A percentile compares a stretch with the other conserved stretches of the same genome.
These are phyloP conservation scores for Salix arbutifolia DNA, from an alignment of 345 rosid genomes.

Conservation along the genomic window DNA sequence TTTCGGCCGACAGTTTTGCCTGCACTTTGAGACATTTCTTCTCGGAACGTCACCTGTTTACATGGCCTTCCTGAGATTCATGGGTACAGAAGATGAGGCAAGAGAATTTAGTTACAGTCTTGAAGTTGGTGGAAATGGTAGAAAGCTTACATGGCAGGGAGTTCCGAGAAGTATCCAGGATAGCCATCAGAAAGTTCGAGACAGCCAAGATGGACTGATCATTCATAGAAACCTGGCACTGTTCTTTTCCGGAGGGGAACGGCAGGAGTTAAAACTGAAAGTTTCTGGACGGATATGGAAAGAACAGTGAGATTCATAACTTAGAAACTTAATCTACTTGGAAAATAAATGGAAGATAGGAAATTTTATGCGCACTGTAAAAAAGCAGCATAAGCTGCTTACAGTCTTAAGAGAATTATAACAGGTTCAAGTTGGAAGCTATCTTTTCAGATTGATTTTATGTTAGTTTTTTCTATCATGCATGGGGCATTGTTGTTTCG, in stretches of 20 bases:
- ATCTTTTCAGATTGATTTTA: background rate
- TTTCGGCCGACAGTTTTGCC: constrained; percentile 49
- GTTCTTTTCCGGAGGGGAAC: constrained; percentile 51
- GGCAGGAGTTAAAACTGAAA: constrained; percentile 44
- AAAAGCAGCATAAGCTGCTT: constrained; percentile 1
- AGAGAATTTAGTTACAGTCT: constrained; percentile 48
- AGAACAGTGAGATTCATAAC: constrained; percentile 26
- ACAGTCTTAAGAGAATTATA: background rate
- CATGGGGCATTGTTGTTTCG: background rate
- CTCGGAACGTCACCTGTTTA: constrained; percentile 50
- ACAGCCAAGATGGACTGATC: constrained; percentile 53
- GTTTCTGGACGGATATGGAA: constrained; percentile 53
- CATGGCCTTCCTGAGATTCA: constrained; percentile 60
- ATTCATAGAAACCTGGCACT: constrained; percentile 49
- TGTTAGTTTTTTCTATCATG: background rate
- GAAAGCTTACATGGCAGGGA: constrained; percentile 55
- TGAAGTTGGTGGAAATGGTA: constrained; percentile 51
- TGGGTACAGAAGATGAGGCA: constrained; percentile 51
- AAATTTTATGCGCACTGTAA: background rate
- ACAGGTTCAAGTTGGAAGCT: background rate
- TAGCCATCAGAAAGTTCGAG: constrained; percentile 51
- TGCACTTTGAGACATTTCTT: constrained; percentile 60
- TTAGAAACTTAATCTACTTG: background rate
- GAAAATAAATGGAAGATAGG: background rate
- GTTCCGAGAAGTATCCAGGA: constrained; percentile 54